phyloP scores from a whole-genome alignment of 2,329 filamentous ascomycete genomes.

The Penicillium concentricum region DNA sequence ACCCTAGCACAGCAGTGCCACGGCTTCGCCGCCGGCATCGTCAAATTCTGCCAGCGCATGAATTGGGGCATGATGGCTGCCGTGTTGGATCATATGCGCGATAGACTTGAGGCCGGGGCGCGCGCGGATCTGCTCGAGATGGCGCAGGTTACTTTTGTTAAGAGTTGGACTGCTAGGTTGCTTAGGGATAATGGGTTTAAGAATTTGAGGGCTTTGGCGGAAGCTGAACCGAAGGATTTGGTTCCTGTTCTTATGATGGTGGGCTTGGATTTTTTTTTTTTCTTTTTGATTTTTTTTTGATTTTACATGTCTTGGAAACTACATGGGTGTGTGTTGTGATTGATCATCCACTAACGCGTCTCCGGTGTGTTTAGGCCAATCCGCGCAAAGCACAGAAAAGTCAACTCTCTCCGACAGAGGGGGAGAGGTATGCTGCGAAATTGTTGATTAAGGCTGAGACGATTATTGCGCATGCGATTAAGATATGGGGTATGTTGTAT shows the following conservation, averaged over 20 bases:
- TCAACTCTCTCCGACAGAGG: conserved; percentile 57
- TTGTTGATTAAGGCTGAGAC: conserved; percentile 64
- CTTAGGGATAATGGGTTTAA: conserved; percentile 77
- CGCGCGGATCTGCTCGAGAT: conserved; percentile 68
- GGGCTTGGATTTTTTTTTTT: conserved; percentile 18
- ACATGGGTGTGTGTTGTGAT: neutral
- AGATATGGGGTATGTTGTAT: conserved; percentile 57
- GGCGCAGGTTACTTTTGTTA: conserved; percentile 71
- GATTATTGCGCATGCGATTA: conserved; percentile 67
- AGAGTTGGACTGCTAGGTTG: conserved; percentile 70
- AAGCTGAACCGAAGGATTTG: conserved; percentile 66
- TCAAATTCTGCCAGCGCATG: conserved; percentile 78
- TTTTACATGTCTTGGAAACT: neutral
- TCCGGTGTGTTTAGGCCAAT: conserved; percentile 55
- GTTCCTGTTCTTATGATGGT: conserved; percentile 72
- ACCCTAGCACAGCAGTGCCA: conserved; percentile 72
- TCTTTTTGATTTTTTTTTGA: neutral
- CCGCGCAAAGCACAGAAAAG: conserved; percentile 56
- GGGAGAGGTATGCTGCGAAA: conserved; percentile 63
- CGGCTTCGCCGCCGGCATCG: conserved; percentile 75
- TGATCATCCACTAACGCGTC: neutral
- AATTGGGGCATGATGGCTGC: conserved; percentile 71
- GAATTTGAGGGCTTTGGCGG: conserved; percentile 65
- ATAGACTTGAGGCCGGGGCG: conserved; percentile 70
- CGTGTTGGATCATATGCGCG: conserved; percentile 72